Percentiles rank a stretch among this genome's conserved stretches.
These are phyloP conservation scores for Cylindrotheca fusiformis DNA, from an alignment of 108 stramenopile species.

Conservation along the genomic window DNA sequence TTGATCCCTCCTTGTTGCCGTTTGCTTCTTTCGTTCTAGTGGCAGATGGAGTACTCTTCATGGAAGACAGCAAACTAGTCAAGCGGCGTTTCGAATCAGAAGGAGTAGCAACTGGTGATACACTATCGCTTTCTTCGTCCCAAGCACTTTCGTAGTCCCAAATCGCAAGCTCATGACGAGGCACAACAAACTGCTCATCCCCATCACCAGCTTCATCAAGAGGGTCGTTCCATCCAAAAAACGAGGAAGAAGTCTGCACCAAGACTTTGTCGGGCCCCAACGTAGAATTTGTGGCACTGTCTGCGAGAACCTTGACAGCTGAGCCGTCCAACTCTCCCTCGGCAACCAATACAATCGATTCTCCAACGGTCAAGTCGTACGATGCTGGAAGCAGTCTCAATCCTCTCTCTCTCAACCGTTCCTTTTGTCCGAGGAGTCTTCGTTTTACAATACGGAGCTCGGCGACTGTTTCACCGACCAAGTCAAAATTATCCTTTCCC, in stretches of 20 bases:
- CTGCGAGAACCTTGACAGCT: slow-evolving; percentile 49
- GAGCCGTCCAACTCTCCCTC: slow-evolving; percentile 62
- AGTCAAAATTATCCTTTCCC: slow-evolving; percentile 27
- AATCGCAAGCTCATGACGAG: slow-evolving; percentile 61
- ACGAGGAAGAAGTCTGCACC: slow-evolving; percentile 22
- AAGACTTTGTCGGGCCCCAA: slow-evolving; percentile 31
- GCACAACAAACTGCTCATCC: slow-evolving; percentile 24
- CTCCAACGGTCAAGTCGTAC: slow-evolving; percentile 47
- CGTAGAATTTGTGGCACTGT: slow-evolving; percentile 15
- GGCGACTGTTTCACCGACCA: slow-evolving; percentile 65
- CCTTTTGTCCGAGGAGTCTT: slow-evolving; percentile 43
- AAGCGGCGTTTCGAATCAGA: slow-evolving; percentile 40
- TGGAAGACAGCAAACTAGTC: slow-evolving; percentile 31
- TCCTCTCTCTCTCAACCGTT: slow-evolving; percentile 56
- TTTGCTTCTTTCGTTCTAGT: slow-evolving; percentile 17
- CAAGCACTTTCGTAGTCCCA: slow-evolving; percentile 59
- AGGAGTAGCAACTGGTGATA: slow-evolving; percentile 15
- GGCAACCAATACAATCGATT: slow-evolving; percentile 60
- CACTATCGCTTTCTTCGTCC: slow-evolving; percentile 19
- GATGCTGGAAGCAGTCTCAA: slow-evolving; percentile 39
- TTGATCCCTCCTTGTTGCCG: background rate
- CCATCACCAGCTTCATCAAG: background rate
- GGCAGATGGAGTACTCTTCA: slow-evolving; percentile 11
- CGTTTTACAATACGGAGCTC: slow-evolving; percentile 49
- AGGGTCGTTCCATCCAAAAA: slow-evolving; percentile 13